phyloP scores from a whole-genome alignment of 2,329 filamentous ascomycete species.

The Chrysoporthe cubensis region DNA sequence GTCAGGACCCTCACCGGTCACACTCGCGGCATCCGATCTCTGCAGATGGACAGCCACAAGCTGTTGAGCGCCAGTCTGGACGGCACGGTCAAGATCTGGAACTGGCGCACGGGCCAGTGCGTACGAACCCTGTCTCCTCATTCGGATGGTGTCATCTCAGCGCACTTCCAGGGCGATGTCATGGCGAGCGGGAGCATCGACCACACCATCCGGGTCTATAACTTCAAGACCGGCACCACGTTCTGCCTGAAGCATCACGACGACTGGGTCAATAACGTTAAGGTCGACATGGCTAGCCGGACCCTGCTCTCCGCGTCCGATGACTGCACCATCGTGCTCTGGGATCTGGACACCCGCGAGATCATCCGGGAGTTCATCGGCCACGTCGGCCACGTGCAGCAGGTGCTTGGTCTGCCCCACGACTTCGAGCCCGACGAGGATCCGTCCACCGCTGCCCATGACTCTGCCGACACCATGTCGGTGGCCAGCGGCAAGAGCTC shows the following conservation, averaged over 20 bases:
- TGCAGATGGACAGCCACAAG: conserved; percentile 92
- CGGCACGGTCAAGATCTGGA: conserved; percentile 89
- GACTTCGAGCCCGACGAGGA: conserved; percentile 89
- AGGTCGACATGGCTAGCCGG: conserved; percentile 78
- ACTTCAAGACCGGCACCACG: conserved; percentile 81
- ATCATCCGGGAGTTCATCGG: conserved; percentile 81
- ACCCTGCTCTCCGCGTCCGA: conserved; percentile 94
- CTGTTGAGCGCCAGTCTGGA: conserved; percentile 91
- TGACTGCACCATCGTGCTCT: conserved; percentile 87
- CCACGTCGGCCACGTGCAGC: conserved; percentile 94
- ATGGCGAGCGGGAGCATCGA: conserved; percentile 90
- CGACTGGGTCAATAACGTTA: conserved; percentile 97
- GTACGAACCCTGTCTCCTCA: conserved; percentile 82
- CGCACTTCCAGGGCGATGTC: conserved; percentile 84
- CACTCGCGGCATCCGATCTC: conserved; percentile 78
- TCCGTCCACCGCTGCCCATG: conserved; percentile 44
- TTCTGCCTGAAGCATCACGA: conserved; percentile 81
- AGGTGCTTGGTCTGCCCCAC: conserved; percentile 79
- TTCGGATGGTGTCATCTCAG: conserved; percentile 78
- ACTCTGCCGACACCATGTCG: conserved; percentile 59
- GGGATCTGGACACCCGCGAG: conserved; percentile 84
- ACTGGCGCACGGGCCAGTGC: conserved; percentile 90
- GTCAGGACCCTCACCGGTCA: conserved; percentile 86
- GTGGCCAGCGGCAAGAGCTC: conserved; percentile 52
- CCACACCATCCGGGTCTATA: conserved; percentile 88